phyloP scores from a whole-genome alignment of 495 filamentous ascomycete species.

The Saxophila tyrrhenica region DNA sequence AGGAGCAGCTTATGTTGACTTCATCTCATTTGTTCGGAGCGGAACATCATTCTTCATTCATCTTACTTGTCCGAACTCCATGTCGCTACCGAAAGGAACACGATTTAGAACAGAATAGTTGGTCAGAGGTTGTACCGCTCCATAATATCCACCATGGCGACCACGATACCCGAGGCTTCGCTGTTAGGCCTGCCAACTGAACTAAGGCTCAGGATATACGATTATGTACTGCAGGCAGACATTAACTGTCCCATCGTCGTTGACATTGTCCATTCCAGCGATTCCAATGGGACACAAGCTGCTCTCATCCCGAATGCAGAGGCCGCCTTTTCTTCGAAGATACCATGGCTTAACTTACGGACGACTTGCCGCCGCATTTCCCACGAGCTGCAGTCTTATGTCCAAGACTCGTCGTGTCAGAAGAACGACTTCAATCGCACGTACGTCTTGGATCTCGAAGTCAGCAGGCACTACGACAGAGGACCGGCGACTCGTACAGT shows the following conservation, averaged over 20 bases:
- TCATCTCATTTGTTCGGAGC: too few relatives aligned
- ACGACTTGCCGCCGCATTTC: neutral
- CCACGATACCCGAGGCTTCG: neutral
- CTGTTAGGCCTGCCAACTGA: neutral
- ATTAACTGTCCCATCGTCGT: neutral
- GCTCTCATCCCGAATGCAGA: neutral
- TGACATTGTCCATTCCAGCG: neutral
- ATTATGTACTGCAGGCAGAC: neutral
- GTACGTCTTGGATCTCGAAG: neutral
- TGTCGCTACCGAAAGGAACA: too few relatives aligned
- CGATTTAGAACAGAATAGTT: too few relatives aligned
- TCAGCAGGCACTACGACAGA: neutral
- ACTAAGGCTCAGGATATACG: neutral
- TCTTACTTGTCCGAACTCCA: too few relatives aligned
- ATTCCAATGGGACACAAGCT: neutral
- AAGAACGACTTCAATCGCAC: neutral
- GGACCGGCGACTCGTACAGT: neutral
- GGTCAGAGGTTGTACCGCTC: neutral
- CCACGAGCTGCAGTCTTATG: neutral
- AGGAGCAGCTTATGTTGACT: neutral
- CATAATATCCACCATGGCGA: neutral
- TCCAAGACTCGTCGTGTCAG: neutral
- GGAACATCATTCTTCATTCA: too few relatives aligned
- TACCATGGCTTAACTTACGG: neutral
- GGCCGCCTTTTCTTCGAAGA: neutral